Conservation (phyloP, 2,329 filamentous ascomycete species). For the Aphanoascus verrucosus region DNA sequence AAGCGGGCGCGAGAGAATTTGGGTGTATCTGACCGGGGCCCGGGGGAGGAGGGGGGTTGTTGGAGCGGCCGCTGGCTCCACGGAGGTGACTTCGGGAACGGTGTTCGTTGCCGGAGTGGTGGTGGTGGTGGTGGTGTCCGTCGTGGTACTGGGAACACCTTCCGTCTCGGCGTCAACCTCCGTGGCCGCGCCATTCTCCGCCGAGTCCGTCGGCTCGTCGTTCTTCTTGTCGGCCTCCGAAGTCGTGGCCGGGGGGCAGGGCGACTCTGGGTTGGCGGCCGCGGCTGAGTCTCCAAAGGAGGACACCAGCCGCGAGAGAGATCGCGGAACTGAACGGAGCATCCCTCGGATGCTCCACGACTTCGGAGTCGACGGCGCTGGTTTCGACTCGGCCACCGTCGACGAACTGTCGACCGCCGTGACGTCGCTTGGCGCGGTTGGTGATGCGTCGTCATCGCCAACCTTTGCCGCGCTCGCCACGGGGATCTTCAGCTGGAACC, state of each 20-base stretch:
- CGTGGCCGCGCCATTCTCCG: too few species aligned
- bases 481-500: constrained; percentile 28
- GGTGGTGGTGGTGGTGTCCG: too few species aligned
- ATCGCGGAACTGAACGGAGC: constrained; percentile 25
- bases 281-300: constrained; percentile 8
- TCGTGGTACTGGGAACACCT: too few species aligned
- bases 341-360: constrained; percentile 25
- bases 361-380: constrained; percentile 22
- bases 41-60: too few species aligned
- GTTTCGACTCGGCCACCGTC: constrained; percentile 9
- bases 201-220: too few species aligned
- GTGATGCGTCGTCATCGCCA: constrained; percentile 24
- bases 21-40: too few species aligned
- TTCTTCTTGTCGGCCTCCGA: too few species aligned
- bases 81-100: neutral
- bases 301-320: constrained; percentile 21
- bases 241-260: neutral
- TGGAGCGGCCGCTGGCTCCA: neutral
- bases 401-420: neutral
- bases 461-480: constrained; percentile 26
- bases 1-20: too few species aligned
- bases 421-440: neutral
- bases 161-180: too few species aligned
- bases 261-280: neutral
- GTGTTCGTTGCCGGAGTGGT: too few species aligned